Evolutionary conservation across 441 rosid genomes (phyloP), one percentile per base, ranked within the genome.

Genomic region (Flueggea neowawraea): DNA sequence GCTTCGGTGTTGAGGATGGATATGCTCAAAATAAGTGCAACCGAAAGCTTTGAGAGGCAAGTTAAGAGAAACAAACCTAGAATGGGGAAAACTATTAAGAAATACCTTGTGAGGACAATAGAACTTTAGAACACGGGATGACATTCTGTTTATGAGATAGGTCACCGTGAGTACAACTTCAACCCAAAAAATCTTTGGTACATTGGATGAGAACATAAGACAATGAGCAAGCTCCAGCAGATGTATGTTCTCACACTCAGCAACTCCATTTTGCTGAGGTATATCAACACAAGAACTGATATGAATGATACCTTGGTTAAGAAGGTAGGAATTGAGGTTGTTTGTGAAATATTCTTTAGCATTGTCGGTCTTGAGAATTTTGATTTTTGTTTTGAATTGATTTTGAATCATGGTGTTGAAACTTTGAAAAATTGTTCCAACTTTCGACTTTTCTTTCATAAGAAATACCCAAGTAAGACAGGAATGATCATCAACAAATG

Each of bases 321-420:
- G 12, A 7, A 13, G 6, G 16, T 47, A 13, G 7, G 41, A 36
- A 4, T 8, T 5, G 41, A 36, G 1, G 28, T 22, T 22, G 28
- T 22, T 22, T 8, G 6, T 33, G 10, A 62, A 62, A 62, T 11
- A 62, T 3, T 51, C 65, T 16, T 52, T 62, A 0, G 65, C 57
- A 62, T 62, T 62, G 10, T 62, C 57, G 0, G 28, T 51, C 22
- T 62, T 52, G 31, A 62, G 31, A 6, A 62, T 31, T 31, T 53
- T 45, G 1, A 62, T 62, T 7, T 52, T 36, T 2, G 22, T 62
- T 6, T 36, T 5, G 12, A 63, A 63, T 9, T 62, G 50, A 31
- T 57, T 62, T 51, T 52, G 49, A 62, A 62, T 17, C 66, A 62
- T 52, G 14, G 33, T 9, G 13, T 62, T 10, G n/a, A 62, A 62